Conservation (phyloP, 1,284 basidiomycete species). For the Lignosus rhinocerotis region DNA sequence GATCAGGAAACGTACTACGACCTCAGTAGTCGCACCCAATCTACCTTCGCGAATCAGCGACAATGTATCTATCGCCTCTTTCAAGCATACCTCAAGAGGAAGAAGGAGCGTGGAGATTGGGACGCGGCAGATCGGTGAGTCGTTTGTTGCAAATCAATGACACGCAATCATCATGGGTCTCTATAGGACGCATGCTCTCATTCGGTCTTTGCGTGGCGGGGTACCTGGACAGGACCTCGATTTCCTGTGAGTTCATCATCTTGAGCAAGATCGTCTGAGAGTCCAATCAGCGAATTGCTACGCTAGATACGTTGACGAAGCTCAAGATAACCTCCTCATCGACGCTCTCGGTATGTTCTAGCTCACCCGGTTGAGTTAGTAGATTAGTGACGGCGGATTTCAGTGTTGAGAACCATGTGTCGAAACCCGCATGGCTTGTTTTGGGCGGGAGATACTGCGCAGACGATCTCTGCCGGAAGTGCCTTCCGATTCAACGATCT, state of each 20-base stretch:
- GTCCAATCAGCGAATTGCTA: slow-evolving; percentile 24
- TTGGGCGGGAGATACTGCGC: slow-evolving; percentile 81
- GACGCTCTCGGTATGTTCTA: slow-evolving; percentile 55
- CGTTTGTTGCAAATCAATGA: not conserved
- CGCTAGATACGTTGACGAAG: slow-evolving; percentile 69
- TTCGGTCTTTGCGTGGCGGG: slow-evolving; percentile 40
- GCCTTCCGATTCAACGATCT: slow-evolving; percentile 73
- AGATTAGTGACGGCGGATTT: no score
- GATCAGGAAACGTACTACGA: slow-evolving; percentile 45
- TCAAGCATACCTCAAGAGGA: slow-evolving; percentile 50
- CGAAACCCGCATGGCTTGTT: slow-evolving; percentile 67
- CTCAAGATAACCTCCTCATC: slow-evolving; percentile 69
- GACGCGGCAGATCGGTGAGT: slow-evolving; percentile 65
- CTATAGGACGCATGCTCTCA: slow-evolving; percentile 52
- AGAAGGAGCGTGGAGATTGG: slow-evolving; percentile 45
- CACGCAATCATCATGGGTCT: not conserved
- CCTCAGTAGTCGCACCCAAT: slow-evolving; percentile 52
- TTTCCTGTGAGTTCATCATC: slow-evolving; percentile 48
- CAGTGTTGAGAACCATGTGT: slow-evolving; percentile 64
- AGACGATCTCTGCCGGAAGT: slow-evolving; percentile 72
- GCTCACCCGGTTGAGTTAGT: not conserved
- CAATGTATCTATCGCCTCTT: slow-evolving; percentile 57
- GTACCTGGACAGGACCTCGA: slow-evolving; percentile 49
- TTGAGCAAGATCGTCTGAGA: not conserved
- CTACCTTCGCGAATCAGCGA: slow-evolving; percentile 54